Evolutionary conservation across 2,329 filamentous ascomycete genomes (phyloP).

Genomic region (Sarocladiaceae sp.): DNA sequence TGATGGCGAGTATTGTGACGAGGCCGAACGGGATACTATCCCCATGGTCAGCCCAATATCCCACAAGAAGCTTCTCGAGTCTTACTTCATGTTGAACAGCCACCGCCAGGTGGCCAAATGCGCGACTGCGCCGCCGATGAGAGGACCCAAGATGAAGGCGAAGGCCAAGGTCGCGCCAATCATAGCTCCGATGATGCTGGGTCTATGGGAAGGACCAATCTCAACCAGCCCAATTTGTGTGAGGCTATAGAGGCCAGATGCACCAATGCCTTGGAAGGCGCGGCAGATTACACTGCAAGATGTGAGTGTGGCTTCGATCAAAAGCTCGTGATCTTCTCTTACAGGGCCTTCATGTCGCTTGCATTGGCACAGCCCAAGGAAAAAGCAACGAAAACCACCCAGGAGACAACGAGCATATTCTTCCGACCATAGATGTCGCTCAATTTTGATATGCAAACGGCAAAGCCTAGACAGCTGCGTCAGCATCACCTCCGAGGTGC

Average conservation of each 20-base stretch:
- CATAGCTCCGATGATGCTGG: conserved; percentile 47
- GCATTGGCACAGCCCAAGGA: conserved; percentile 48
- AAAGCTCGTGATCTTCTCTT: conserved; percentile 16
- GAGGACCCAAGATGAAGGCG: conserved; percentile 51
- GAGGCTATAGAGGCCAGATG: conserved; percentile 55
- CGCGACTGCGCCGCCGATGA: conserved; percentile 51
- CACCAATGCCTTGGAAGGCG: conserved; percentile 54
- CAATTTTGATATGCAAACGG: conserved; percentile 50
- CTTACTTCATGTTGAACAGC: conserved; percentile 57
- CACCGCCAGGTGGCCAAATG: conserved; percentile 50
- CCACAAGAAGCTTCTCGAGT: neutral
- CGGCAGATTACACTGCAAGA: conserved; percentile 47
- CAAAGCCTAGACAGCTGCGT: conserved; percentile 35
- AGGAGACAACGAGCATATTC: conserved; percentile 42
- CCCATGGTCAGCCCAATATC: neutral
- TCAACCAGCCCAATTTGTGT: conserved; percentile 52
- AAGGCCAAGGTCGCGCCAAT: conserved; percentile 50
- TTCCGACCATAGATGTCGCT: conserved; percentile 54
- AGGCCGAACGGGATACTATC: conserved; percentile 43
- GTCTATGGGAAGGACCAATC: conserved; percentile 45
- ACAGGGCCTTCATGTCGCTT: conserved; percentile 45
- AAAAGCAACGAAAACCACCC: conserved; percentile 48
- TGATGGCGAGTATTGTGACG: conserved; percentile 38
- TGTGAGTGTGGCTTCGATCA: conserved; percentile 5
- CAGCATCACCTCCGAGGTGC: conserved; percentile 8